Evolutionary conservation across 2,329 filamentous ascomycete species (phyloP), one percentile per base, ranked within the genome.

Genomic region (Cadophora malorum): DNA sequence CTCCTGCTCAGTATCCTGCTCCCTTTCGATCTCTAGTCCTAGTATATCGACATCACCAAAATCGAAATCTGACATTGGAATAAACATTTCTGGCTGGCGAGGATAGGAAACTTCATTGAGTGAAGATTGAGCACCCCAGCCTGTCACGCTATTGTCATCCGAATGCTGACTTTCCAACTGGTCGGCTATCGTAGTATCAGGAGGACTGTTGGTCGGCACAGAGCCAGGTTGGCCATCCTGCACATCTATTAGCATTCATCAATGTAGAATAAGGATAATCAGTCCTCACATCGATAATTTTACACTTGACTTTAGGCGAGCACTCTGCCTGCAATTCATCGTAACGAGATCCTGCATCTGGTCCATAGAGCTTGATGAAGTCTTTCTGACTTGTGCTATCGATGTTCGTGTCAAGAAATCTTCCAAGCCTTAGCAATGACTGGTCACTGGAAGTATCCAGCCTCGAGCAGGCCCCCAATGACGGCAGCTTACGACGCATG

Each of bases 311-410:
- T 33, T 33, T 7, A 55, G 52, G 52, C 25, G 31, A 31, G 14
- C 31, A 55, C 14, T 55, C 52, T 19, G 52, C 25, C 28, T 33
- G 52, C 31, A 55, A 12, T 25, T 4, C 21, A 55, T 55, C 52
- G n/a, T 55, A 55, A 31, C 52, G 52, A 55, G 52, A 31, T 19
- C 52, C 52, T 6, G 52, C 25, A 55, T 55, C 52, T 14, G 52
- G 31, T 19, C 52, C 52, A 14, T 55, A 55, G 9, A 55, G 52
- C 12, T 25, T 55, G 14, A 55, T 55, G 12, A 55, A 33, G 16
- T 55, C 52, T 25, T 55, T 14, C 52, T 55, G 52, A 19, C 25
- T 19, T 55, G 33, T 55, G 28, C 25, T 33, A 4, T 55, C 52
- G 14, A 55, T 25, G 52, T 55, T 25, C 23, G 25, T 5, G 19